phyloP scores from a whole-genome alignment of 73 alveolate species.

The Tetrahymena malaccensis region DNA sequence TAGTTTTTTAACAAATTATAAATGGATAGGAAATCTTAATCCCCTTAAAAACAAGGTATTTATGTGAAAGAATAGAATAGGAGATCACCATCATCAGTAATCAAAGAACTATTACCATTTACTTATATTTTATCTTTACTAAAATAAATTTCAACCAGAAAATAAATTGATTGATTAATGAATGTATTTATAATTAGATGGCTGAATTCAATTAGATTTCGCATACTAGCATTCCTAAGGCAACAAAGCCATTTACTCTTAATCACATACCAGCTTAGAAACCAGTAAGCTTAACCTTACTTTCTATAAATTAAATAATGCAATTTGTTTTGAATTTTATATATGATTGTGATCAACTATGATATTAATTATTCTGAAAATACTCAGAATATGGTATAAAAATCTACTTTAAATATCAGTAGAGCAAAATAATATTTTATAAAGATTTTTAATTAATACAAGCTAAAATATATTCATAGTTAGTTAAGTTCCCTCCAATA shows the following conservation, averaged over 20 bases:
- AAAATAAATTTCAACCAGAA: not conserved
- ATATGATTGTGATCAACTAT: too few species aligned
- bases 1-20: not conserved
- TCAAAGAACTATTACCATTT: not conserved
- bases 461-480: not conserved
- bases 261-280: not conserved
- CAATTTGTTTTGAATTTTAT: not conserved
- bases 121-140: not conserved
- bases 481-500: not conserved
- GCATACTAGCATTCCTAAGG: not conserved
- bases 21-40: not conserved
- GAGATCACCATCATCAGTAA: not conserved
- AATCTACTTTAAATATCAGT: not conserved
- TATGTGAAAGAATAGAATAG: not conserved
- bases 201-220: not conserved
- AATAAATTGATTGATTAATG: not conserved
- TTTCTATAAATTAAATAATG: not conserved
- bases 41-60: not conserved
- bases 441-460: not conserved
- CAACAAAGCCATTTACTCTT: not conserved
- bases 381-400: not conserved
- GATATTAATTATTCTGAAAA: not conserved
- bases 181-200: not conserved
- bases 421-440: not conserved
- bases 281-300: not conserved